Evolutionary conservation across 108 stramenopile species (phyloP), one percentile per base, ranked within the genome.

Genomic region (Cylindrotheca closterium): DNA sequence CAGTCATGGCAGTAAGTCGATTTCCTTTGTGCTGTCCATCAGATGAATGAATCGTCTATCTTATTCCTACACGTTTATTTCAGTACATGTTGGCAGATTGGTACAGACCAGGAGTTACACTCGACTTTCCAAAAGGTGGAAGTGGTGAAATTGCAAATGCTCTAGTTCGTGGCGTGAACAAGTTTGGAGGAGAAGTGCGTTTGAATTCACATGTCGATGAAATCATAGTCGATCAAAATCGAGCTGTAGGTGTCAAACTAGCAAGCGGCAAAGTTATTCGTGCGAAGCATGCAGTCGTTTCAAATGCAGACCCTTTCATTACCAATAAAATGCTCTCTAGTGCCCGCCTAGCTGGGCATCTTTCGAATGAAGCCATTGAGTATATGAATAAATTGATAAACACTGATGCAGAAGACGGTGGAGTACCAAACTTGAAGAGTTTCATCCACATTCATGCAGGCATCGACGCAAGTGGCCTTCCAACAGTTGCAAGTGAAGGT

Each of bases 401-500:
- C 34, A 82, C 81, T n/a, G 74, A 94, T 51, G 75, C 71, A 4
- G 49, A 75, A 10, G 45, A 49, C 0, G 86, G 81, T 30, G 81
- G 86, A 17, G 71, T 94, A 0, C 83, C 82, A 33, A 73, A 88
- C 55, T 71, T 87, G 56, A 89, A 86, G 66, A 77, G 73, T 33
- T 97, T 97, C 65, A 94, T 96, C 63, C 96, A 97, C 71, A 70
- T 97, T 37, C 96, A 97, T 76, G 88, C 92, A 18, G 96, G 93
- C 22, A 92, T 97, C 55, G 87, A 92, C 51, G 90, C 88, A 5
- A 70, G 81, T 17, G 90, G 93, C 22, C 77, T 97, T 34, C 90
- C 91, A 4, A 63, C 62, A 19, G 65, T 63, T 23, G 62, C 87
- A 25, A 80, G 81, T 60, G 75, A 42, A 42, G 37, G 37, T 42